Evolutionary conservation across 768 basidiomycete genomes (phyloP).

Genomic region (Tylopilus felleus): DNA sequence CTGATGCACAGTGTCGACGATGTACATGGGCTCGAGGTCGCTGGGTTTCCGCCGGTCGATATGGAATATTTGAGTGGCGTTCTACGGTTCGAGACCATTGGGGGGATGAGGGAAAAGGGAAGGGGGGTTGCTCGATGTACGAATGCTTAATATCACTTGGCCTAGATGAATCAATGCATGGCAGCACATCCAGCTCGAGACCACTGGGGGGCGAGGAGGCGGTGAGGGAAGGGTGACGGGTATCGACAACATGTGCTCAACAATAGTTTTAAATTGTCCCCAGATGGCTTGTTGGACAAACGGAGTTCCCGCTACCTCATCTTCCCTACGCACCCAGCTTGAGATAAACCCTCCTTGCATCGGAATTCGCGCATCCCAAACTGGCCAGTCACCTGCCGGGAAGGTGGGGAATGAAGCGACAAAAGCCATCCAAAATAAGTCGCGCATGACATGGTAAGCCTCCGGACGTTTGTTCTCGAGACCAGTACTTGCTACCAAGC

Average conservation of each 20-base stretch:
- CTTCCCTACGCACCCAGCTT: not conserved
- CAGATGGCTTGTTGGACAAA: not conserved
- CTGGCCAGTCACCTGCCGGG: not conserved
- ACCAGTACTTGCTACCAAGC: not conserved
- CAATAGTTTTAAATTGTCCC: not conserved
- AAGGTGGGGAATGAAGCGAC: not conserved
- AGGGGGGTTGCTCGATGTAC: no score
- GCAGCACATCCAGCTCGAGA: no score
- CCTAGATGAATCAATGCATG: no score
- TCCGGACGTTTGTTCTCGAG: not conserved
- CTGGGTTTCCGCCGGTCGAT: no score
- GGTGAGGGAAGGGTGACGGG: no score
- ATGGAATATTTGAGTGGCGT: no score
- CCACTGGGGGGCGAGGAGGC: no score
- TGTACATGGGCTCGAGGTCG: no score
- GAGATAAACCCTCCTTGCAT: not conserved
- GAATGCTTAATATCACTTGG: no score
- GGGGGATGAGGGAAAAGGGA: no score
- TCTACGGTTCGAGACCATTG: no score
- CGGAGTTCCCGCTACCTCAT: not conserved
- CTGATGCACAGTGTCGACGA: slow-evolving; percentile 70
- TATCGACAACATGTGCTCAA: not conserved
- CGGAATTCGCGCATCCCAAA: not conserved
- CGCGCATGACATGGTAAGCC: not conserved
- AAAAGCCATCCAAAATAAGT: slow-evolving; percentile 4